phyloP scores from a whole-genome alignment of 1,284 basidiomycete species.

The Serendipita sp. region DNA sequence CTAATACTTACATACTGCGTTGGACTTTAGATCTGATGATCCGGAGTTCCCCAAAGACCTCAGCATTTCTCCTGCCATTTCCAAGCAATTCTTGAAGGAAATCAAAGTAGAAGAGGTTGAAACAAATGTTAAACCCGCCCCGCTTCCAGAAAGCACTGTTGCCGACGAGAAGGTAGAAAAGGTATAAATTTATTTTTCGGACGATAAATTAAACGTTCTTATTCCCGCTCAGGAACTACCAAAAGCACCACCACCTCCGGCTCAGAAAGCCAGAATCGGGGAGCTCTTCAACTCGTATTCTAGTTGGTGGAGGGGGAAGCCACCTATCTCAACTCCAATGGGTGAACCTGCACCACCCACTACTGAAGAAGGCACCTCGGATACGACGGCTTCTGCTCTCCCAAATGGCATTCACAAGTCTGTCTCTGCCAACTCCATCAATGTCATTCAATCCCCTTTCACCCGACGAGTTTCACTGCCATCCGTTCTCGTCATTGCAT shows the following conservation, averaged over 20 bases:
- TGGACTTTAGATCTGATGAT: not conserved
- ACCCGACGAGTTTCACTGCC: slow-evolving; percentile 27
- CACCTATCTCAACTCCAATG: not conserved
- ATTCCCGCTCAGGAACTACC: not conserved
- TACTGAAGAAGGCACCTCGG: not conserved
- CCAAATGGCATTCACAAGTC: too few species aligned
- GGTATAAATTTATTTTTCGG: too few species aligned
- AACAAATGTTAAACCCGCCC: not conserved
- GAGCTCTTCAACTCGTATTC: slow-evolving; percentile 33
- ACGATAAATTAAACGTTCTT: too few species aligned
- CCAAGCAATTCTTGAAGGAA: slow-evolving; percentile 1
- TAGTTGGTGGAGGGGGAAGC: not conserved
- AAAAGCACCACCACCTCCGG: not conserved
- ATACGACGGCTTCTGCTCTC: too few species aligned
- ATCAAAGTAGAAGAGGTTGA: not conserved
- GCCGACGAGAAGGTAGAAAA: too few species aligned
- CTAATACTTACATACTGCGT: not conserved
- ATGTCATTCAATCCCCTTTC: not conserved
- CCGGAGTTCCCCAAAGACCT: not conserved
- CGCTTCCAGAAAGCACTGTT: not conserved
- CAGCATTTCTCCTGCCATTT: not conserved
- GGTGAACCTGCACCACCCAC: not conserved
- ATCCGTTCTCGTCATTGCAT: slow-evolving; percentile 59
- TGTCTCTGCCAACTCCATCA: not conserved
- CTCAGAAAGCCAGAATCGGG: slow-evolving; percentile 21